Conservation (phyloP, 106 monocot species). For the Triglochin maritima region DNA sequence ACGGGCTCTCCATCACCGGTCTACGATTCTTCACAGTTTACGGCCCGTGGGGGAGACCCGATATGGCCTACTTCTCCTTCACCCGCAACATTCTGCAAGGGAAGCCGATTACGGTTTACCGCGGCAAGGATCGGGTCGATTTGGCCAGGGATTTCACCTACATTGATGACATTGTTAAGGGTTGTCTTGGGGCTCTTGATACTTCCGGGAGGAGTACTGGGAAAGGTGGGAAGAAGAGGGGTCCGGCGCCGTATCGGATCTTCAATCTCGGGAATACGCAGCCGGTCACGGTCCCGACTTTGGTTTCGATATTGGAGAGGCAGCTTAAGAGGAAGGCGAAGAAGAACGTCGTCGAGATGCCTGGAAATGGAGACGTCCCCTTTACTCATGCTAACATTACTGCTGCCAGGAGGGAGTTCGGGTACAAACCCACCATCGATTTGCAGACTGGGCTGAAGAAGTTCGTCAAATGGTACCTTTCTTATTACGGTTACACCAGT, state of each 20-base stretch:
- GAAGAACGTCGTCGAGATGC: slow-evolving; percentile 23
- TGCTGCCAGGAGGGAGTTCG: slow-evolving; percentile 1
- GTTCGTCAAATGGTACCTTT: slow-evolving; percentile 16
- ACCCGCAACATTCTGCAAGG: slow-evolving; percentile 16
- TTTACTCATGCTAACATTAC: slow-evolving; percentile 19
- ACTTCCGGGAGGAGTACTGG: slow-evolving; percentile 14
- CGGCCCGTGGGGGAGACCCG: slow-evolving; percentile 17
- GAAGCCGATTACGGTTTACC: slow-evolving; percentile 16
- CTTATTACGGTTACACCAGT: slow-evolving; percentile 9
- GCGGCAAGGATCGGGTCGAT: slow-evolving; percentile 11
- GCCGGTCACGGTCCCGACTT: slow-evolving; percentile 17
- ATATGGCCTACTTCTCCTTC: slow-evolving; percentile 18
- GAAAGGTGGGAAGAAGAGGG: slow-evolving; percentile 12
- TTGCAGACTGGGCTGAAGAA: slow-evolving; percentile 16
- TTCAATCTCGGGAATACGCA: slow-evolving; percentile 21
- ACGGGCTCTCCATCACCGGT: slow-evolving; percentile 57
- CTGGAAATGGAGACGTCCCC: slow-evolving; percentile 17
- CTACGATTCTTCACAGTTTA: slow-evolving; percentile 20
- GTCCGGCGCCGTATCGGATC: slow-evolving; percentile 15
- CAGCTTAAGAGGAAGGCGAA: slow-evolving; percentile 8
- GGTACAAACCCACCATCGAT: slow-evolving; percentile 17
- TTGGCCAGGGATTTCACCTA: slow-evolving; percentile 18
- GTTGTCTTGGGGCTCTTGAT: slow-evolving; percentile 9
- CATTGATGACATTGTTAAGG: slow-evolving; percentile 18
- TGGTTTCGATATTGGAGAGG: slow-evolving; percentile 14